Base-by-base conservation (phyloP, 352 stramenopile genomes). In the Peronospora belbahrii region DNA sequence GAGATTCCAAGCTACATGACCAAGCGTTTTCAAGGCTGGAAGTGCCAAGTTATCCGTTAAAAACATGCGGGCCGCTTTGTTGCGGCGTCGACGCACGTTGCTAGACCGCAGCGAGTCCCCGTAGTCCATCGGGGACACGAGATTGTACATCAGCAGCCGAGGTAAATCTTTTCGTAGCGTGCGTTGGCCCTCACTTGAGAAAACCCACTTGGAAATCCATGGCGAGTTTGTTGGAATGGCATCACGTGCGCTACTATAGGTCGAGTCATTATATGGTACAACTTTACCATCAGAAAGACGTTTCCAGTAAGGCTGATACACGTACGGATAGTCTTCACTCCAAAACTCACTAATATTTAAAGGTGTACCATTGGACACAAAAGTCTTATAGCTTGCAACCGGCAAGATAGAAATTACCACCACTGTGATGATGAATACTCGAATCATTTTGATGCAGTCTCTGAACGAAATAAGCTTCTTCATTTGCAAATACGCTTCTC, bases 81-180 rank as follows among this genome's bases (percentile, higher is more conserved):
- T 67, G 18, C 57, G 60, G 24, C 60, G 55, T 6, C 44, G 48
- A 25, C 65, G 64, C 9, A 70, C 52, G 20, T 62, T 65, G 13
- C 47, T 57, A 10, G 67, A 59, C 11, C 64, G 48, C 5, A 66
- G 9, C 19, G 64, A 70, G 3, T 24, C 38, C 2, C 72, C 72
- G 14, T 69, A 62, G 37, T 71, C 58, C 52, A 67, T 65, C 0
- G 69, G 67, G 17, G 69, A 73, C 20, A 84, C 62, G 30, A 79
- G 51, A 20, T 77, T 74, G 56, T 80, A 78, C 35, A 81, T 55
- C 19, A 81, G 18, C 27, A 60, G 25, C 14, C 39, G 51, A 3
- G 57, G 45, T 3, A 67, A 33, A 14, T 68, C 43, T 20, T 71
- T 68, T 27, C 66, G 59, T 4, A 63, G 25, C 6, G 61, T 64